Percentiles rank a stretch among this genome's conserved stretches.
These are phyloP conservation scores for Kluyveromyces dobzhanskii DNA, from an alignment of 805 yeast genomes.

Conservation along the genomic window DNA sequence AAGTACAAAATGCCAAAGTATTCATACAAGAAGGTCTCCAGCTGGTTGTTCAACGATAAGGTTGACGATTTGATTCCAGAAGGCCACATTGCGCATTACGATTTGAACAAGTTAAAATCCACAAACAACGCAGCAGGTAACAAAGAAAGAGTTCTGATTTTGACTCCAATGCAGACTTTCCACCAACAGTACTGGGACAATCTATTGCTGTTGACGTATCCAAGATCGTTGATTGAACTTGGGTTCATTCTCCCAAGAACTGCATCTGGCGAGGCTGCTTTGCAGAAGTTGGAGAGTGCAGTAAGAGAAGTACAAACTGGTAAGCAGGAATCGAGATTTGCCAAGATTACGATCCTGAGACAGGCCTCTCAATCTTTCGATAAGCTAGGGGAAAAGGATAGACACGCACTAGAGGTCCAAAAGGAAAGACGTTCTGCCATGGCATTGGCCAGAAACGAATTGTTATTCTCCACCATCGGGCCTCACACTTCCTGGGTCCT, in stretches of 20 bases:
- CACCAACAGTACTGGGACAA: constrained; percentile 85
- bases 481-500: constrained; percentile 91
- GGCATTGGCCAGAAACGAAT: constrained; percentile 92
- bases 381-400: constrained; percentile 72
- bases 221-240: constrained; percentile 73
- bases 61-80: constrained; percentile 52
- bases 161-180: constrained; percentile 87
- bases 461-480: constrained; percentile 78
- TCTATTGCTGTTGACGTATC: constrained; percentile 64
- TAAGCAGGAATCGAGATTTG: constrained; percentile 56
- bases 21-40: constrained; percentile 32
- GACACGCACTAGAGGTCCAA: constrained; percentile 83
- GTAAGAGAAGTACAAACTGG: constrained; percentile 64
- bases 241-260: constrained; percentile 90
- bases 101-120: constrained; percentile 69
- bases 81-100: constrained; percentile 75
- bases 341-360: constrained; percentile 78
- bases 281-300: constrained; percentile 63
- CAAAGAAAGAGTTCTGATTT: constrained; percentile 73
- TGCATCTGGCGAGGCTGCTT: constrained; percentile 71
- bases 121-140: constrained; percentile 65
- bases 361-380: constrained; percentile 79
- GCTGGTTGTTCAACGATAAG: constrained; percentile 40
- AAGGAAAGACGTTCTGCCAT: constrained; percentile 81
- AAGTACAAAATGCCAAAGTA: constrained; percentile 36